Evolutionary conservation across 2,329 filamentous ascomycete genomes (phyloP), one percentile per base, ranked within the genome.

Genomic region (Penicillium psychrosexuale): DNA sequence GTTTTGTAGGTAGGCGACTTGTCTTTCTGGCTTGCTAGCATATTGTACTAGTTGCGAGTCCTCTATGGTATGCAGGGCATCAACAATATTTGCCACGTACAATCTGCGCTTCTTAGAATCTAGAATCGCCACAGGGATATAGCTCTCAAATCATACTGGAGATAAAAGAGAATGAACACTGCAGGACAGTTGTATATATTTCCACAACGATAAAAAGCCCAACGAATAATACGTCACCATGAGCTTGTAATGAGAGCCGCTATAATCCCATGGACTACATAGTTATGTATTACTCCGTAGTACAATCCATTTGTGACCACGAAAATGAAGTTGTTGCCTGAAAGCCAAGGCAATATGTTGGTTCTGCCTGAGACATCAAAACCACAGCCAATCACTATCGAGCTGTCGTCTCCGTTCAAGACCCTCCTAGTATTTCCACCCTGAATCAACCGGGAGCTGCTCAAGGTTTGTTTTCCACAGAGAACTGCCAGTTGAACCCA

Each of bases 381-480:
- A 19, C 9, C 28, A 38, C 19, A 36, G 19, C 39, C 61, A 63
- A 61, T 57, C 51, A 43, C 22, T n/a, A n/a, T 37, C 49, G 33
- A 42, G 37, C 37, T 40, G 22, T 34, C 47, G 30, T 19, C 47
- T 13, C 19, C 39, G 39, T 44, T 24, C 33, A 47, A 37, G 40
- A 47, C 42, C 50, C 24, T 51, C 47, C 31, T 47, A n/a, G n/a
- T n/a, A 44, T 46, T 43, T 22, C 19, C 38, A 52, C 50, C 45
- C 49, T 61, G 55, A 46, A 40, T 51, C 51, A 62, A 48, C 61
- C 60, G 55, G 42, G 47, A 59, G 54, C 53, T 54, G 19, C 28
- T 36, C 51, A 53, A 28, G 52, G 39, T 39, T 40, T 33, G 28
- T 44, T 28, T 28, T 45, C 19, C 24, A 28, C 39, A n/a, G 39